A percentile compares a stretch with the other conserved stretches of the same genome.
Evolutionary conservation across 306 rosid species (phyloP).

Genomic region (Comarum palustre): DNA sequence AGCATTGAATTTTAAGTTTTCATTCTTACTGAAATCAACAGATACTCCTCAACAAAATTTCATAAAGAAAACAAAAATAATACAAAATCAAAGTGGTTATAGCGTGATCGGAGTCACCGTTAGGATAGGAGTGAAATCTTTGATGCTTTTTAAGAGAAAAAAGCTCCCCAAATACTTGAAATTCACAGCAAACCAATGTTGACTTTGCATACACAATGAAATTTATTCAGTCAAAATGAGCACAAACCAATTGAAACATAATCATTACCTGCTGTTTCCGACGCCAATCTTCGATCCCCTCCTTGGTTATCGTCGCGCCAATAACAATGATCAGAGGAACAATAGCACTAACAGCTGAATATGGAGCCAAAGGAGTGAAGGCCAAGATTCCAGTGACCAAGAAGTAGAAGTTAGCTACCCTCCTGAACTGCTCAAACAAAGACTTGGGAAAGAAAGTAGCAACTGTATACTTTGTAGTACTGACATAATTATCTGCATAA

Average conservation of each 20-base stretch:
- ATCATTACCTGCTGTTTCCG: constrained; percentile 71
- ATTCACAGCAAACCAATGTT: neutral
- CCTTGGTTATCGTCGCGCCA: constrained; percentile 76
- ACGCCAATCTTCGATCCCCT: constrained; percentile 75
- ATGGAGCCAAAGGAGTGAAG: constrained; percentile 83
- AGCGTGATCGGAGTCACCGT: too few relatives aligned
- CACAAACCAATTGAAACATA: constrained; percentile 13
- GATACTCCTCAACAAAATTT: neutral
- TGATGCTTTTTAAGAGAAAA: too few relatives aligned
- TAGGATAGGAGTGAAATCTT: too few relatives aligned
- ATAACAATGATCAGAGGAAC: constrained; percentile 60
- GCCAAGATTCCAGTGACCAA: constrained; percentile 68
- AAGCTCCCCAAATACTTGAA: neutral
- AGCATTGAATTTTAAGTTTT: neutral
- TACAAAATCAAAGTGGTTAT: neutral
- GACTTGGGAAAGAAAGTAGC: constrained; percentile 88
- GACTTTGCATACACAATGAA: neutral
- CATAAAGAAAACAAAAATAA: neutral
- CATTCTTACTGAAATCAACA: neutral
- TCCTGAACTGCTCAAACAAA: constrained; percentile 95
- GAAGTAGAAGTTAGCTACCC: constrained; percentile 90
- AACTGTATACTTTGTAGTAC: constrained; percentile 71
- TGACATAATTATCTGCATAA: constrained; percentile 61
- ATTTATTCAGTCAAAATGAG: neutral
- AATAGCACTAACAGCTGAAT: constrained; percentile 73